phyloP scores from a whole-genome alignment of 306 rosid genomes.

The Elaeagnus macrophylla region DNA sequence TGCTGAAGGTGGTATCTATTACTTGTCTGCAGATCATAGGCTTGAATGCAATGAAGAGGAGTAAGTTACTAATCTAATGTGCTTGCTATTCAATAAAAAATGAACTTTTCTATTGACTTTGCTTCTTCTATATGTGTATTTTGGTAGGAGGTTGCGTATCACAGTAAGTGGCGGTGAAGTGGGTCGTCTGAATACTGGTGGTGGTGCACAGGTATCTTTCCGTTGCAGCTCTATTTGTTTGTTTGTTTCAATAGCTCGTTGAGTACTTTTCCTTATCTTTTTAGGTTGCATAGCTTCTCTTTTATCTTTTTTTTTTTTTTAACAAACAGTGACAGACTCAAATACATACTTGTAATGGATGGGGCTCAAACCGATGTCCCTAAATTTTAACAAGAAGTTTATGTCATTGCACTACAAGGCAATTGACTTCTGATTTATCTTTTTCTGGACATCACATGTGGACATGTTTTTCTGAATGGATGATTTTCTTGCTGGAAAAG shows the following conservation, averaged over 20 bases:
- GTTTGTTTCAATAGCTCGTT: neutral
- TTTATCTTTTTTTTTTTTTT: neutral
- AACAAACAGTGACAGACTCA: too few species aligned
- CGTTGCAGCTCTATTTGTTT: neutral
- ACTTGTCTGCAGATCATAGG: slow-evolving; percentile 96
- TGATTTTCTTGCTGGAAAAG: too few species aligned
- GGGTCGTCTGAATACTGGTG: slow-evolving; percentile 96
- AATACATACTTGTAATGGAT: too few species aligned
- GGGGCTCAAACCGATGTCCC: too few species aligned
- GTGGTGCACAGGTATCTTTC: slow-evolving; percentile 84
- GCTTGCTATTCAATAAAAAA: slow-evolving; percentile 13
- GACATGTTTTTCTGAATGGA: too few species aligned
- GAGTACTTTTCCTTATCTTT: neutral
- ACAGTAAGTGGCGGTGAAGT: slow-evolving; percentile 95
- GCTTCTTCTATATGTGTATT: slow-evolving; percentile 7
- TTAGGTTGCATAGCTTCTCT: neutral
- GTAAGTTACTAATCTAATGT: slow-evolving; percentile 41
- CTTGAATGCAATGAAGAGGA: slow-evolving; percentile 92
- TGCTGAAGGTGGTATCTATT: slow-evolving; percentile 76
- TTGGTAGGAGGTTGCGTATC: slow-evolving; percentile 74
- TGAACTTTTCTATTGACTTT: slow-evolving; percentile 1
- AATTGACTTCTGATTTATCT: too few species aligned
- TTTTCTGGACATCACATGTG: too few species aligned
- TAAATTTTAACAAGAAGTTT: too few species aligned
- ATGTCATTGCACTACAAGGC: too few species aligned